Evolutionary conservation across 805 yeast genomes (phyloP).

Genomic region (Candida succiphila): DNA sequence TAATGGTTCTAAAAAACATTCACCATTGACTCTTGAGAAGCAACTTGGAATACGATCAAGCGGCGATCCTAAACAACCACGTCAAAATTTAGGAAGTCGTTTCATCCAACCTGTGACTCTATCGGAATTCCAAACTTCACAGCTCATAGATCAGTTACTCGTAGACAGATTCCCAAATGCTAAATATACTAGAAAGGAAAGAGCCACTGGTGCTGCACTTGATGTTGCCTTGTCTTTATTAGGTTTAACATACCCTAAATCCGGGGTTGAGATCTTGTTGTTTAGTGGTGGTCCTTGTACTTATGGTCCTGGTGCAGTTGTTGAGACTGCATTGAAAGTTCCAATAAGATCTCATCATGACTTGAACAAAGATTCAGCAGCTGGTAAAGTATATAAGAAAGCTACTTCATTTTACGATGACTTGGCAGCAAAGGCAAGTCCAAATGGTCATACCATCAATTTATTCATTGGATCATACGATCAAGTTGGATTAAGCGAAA

Average conservation of each 20-base stretch:
- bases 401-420: constrained; percentile 38
- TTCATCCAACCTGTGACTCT: constrained; percentile 37
- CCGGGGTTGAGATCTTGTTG: constrained; percentile 44
- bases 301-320: constrained; percentile 54
- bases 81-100: constrained; percentile 21
- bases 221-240: constrained; percentile 33
- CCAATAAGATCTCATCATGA: constrained; percentile 63
- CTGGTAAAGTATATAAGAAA: constrained; percentile 28
- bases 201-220: constrained; percentile 54
- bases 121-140: constrained; percentile 41
- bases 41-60: constrained; percentile 33
- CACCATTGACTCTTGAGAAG: constrained; percentile 34
- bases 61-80: constrained; percentile 7
- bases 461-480: constrained; percentile 59
- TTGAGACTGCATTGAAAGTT: constrained; percentile 43
- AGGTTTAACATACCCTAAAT: constrained; percentile 28
- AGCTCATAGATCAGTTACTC: constrained; percentile 36
- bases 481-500: constrained; percentile 58
- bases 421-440: constrained; percentile 36
- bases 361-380: constrained; percentile 32
- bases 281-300: constrained; percentile 62
- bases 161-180: constrained; percentile 39
- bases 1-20: constrained; percentile 47
- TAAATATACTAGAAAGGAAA: constrained; percentile 34
- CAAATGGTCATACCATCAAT: constrained; percentile 45